Conservation (phyloP, 129 eudicot genomes). For the Oenanthe sinensis region DNA sequence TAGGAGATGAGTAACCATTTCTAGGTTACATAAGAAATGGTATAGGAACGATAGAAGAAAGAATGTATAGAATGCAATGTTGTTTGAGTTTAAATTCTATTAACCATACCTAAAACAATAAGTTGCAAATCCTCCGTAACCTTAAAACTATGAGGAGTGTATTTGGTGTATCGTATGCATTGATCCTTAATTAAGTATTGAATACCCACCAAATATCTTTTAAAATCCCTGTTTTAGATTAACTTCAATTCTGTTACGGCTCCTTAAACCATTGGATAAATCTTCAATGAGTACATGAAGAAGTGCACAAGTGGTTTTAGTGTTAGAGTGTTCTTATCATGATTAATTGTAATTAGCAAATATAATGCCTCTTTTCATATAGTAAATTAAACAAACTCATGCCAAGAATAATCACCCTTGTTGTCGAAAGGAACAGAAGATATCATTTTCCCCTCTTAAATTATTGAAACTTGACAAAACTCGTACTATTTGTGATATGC, state of each 20-base stretch:
- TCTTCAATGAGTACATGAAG: background rate
- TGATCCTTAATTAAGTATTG: too few species aligned
- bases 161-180: too few species aligned
- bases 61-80: too few species aligned
- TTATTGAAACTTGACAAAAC: constrained; percentile 5
- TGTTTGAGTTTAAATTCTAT: too few species aligned
- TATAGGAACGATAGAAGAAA: too few species aligned
- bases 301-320: constrained; percentile 15
- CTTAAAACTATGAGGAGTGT: too few species aligned
- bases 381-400: background rate
- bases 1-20: too few species aligned
- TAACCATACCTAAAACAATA: too few species aligned
- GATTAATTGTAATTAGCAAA: constrained; percentile 10
- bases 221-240: background rate
- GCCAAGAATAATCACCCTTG: background rate
- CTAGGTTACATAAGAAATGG: too few species aligned
- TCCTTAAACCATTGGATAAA: constrained; percentile 4
- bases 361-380: background rate
- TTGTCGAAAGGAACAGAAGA: background rate
- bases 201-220: too few species aligned
- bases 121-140: too few species aligned
- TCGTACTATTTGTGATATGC: background rate
- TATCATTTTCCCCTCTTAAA: constrained; percentile 5
- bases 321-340: constrained; percentile 5
- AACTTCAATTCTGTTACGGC: constrained; percentile 9